Conservation (phyloP, 768 basidiomycete species). For the Butyriboletus loyo region DNA sequence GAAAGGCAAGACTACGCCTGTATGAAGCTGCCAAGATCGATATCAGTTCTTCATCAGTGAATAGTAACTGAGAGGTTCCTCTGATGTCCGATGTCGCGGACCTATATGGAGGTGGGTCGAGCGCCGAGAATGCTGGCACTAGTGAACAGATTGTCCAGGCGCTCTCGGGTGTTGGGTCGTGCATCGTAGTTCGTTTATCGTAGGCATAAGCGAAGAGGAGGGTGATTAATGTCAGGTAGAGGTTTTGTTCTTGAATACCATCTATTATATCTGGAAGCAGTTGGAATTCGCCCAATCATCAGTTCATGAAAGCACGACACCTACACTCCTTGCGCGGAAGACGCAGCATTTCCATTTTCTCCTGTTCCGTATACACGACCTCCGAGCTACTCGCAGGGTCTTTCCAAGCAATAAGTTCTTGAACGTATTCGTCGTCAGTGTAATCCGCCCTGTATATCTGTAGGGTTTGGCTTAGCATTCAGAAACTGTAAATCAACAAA, state of each 20-base stretch:
- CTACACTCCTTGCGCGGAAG: slow-evolving; percentile 53
- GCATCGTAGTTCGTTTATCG: slow-evolving; percentile 72
- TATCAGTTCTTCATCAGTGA: slow-evolving; percentile 45
- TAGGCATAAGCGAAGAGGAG: slow-evolving; percentile 81
- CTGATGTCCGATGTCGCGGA: slow-evolving; percentile 13
- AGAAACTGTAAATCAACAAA: slow-evolving; percentile 34
- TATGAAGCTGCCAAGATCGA: slow-evolving; percentile 60
- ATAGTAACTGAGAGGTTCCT: slow-evolving; percentile 15
- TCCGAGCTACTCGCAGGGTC: slow-evolving; percentile 46
- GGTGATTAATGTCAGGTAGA: slow-evolving; percentile 68
- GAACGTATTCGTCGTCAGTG: slow-evolving; percentile 72
- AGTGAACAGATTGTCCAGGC: slow-evolving; percentile 80
- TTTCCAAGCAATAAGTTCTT: slow-evolving; percentile 64
- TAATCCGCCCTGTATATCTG: slow-evolving; percentile 65
- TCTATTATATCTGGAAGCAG: slow-evolving; percentile 57
- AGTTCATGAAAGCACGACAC: slow-evolving; percentile 21
- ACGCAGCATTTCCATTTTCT: slow-evolving; percentile 62
- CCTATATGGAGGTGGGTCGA: slow-evolving; percentile 64
- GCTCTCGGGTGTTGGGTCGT: slow-evolving; percentile 83
- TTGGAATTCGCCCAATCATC: background rate
- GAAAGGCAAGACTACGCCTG: slow-evolving; percentile 72
- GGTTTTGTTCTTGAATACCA: slow-evolving; percentile 49
- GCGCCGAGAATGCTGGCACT: slow-evolving; percentile 76
- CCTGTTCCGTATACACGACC: slow-evolving; percentile 65
- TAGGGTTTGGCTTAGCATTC: background rate